Evolutionary conservation across 164 flowering plant species (phyloP).

Genomic region (Aristolochia contorta): DNA sequence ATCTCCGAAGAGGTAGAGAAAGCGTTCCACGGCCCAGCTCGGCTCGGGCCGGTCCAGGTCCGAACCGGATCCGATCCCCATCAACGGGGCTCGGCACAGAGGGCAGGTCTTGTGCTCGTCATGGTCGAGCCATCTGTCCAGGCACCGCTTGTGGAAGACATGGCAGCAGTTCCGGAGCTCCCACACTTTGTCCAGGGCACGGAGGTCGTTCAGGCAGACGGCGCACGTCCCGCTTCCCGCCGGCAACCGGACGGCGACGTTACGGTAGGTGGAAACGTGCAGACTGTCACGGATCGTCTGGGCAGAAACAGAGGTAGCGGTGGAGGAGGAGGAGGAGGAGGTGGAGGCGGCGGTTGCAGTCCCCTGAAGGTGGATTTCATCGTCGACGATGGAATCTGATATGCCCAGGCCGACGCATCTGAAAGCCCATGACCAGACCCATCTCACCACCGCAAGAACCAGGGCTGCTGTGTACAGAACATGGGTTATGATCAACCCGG

Average conservation of each 20-base stretch:
- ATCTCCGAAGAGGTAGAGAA: conserved; percentile 15
- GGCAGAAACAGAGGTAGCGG: conserved; percentile 10
- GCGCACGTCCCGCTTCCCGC: conserved; percentile 35
- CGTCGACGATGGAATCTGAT: not conserved
- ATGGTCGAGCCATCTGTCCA: conserved; percentile 50
- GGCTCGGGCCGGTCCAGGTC: conserved; percentile 4
- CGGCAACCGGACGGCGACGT: conserved; percentile 5
- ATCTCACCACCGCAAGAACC: conserved; percentile 25
- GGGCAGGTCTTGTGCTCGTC: conserved; percentile 45
- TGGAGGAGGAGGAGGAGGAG: not conserved
- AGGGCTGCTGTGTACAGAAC: conserved; percentile 26
- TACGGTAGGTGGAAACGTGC: conserved; percentile 10
- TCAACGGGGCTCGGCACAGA: conserved; percentile 11
- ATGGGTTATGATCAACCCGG: conserved; percentile 24
- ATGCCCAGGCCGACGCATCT: conserved; percentile 7
- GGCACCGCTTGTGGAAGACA: conserved; percentile 53
- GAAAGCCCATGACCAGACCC: conserved; percentile 24
- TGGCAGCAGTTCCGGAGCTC: conserved; percentile 48
- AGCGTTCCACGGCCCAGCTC: conserved; percentile 16
- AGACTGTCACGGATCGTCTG: conserved; percentile 22
- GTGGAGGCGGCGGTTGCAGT: not conserved
- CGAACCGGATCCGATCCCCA: conserved; percentile 3
- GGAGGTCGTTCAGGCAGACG: conserved; percentile 46
- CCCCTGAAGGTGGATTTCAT: too few relatives aligned
- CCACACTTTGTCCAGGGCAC: conserved; percentile 31